Conservation (phyloP, 257 asterid genomes). For the Schizonepeta tenuifolia region DNA sequence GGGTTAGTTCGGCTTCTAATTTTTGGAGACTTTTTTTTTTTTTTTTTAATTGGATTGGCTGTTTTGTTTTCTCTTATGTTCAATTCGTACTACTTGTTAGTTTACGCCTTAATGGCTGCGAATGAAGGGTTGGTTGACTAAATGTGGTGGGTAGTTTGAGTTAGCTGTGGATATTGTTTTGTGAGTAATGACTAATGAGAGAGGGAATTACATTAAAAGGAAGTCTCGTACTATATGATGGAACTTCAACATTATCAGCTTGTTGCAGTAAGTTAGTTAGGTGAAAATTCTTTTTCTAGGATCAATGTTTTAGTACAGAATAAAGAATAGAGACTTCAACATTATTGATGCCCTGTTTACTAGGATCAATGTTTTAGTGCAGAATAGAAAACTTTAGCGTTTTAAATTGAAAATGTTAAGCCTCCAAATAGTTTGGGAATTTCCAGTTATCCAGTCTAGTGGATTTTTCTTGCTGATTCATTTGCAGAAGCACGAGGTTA, state of each 20-base stretch:
- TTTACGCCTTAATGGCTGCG: not conserved
- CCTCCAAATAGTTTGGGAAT: not conserved
- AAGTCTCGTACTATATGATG: slow-evolving; percentile 6
- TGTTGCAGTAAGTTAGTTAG: slow-evolving; percentile 24
- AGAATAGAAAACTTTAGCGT: not conserved
- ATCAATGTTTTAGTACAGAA: no score
- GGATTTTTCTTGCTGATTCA: slow-evolving; percentile 20
- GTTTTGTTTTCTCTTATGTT: slow-evolving; percentile 15
- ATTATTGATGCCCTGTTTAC: not conserved
- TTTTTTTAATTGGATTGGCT: slow-evolving; percentile 1
- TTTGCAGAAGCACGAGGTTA: slow-evolving; percentile 7
- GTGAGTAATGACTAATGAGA: slow-evolving; percentile 9
- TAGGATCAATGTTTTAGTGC: not conserved
- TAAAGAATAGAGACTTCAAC: no score
- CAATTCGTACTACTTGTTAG: not conserved
- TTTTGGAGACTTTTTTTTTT: not conserved
- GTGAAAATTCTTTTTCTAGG: not conserved
- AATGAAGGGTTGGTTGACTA: slow-evolving; percentile 29
- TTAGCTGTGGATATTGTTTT: slow-evolving; percentile 14
- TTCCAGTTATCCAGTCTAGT: slow-evolving; percentile 6
- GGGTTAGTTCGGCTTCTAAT: slow-evolving; percentile 60
- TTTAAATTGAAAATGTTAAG: not conserved
- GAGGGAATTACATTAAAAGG: not conserved
- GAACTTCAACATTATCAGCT: slow-evolving; percentile 6
- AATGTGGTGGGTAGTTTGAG: slow-evolving; percentile 18